phyloP scores from a whole-genome alignment of 768 basidiomycete genomes.

The Agaricus bisporus region DNA sequence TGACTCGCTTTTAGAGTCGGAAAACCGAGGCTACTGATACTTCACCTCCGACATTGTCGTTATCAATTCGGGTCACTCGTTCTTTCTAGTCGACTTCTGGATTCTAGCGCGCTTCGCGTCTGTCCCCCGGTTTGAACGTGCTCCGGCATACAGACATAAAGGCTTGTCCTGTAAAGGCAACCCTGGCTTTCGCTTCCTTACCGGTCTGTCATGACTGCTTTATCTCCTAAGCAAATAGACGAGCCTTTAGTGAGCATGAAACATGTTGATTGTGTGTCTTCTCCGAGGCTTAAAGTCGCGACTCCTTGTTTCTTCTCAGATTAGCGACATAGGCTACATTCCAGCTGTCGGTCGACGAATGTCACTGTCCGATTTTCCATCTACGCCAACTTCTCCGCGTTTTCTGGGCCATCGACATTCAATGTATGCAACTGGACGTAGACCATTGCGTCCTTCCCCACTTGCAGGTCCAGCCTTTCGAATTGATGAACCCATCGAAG shows the following conservation, averaged over 20 bases:
- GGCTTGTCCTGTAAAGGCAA: not conserved
- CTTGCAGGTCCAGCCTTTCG: slow-evolving; percentile 32
- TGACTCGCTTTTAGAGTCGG: not conserved
- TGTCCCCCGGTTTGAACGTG: not conserved
- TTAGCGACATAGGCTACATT: not conserved
- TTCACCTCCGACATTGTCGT: not conserved
- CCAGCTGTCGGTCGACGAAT: not conserved
- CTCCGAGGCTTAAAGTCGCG: not conserved
- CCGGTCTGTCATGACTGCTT: not conserved
- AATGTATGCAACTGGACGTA: slow-evolving; percentile 14
- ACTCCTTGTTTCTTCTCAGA: not conserved
- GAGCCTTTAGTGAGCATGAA: not conserved
- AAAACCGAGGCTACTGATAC: not conserved
- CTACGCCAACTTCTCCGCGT: not conserved
- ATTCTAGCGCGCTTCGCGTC: slow-evolving; percentile 6
- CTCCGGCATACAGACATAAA: not conserved
- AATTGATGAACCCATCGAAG: slow-evolving; percentile 13
- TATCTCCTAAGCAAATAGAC: not conserved
- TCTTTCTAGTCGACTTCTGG: not conserved
- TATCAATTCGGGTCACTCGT: not conserved
- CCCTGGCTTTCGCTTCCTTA: not conserved
- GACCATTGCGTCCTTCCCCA: slow-evolving; percentile 36
- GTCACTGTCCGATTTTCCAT: not conserved
- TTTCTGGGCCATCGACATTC: slow-evolving; percentile 11
- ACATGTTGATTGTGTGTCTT: not conserved